A percentile compares a stretch with the other conserved stretches of the same genome.
phyloP scores from a whole-genome alignment of 2,329 filamentous ascomycete genomes.

The Ophiosphaerella narmari region DNA sequence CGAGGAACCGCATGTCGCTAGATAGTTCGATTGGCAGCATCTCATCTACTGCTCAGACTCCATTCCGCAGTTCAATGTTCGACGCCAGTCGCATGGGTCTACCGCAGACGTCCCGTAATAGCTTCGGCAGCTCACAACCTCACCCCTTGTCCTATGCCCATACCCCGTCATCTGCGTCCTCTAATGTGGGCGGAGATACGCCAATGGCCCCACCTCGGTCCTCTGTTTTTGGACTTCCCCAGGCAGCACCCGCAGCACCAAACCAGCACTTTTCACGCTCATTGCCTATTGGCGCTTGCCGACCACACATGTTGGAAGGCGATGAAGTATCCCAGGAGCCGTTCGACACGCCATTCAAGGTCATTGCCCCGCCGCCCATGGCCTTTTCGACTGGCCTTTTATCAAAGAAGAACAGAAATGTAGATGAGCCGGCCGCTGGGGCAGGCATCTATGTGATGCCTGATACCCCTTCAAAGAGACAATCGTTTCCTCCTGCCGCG shows the following conservation, averaged over 20 bases:
- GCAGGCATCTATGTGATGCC: constrained; percentile 72
- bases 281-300: constrained; percentile 68
- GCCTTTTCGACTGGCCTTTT: constrained; percentile 87
- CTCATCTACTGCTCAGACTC: constrained; percentile 69
- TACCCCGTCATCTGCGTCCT: constrained; percentile 83
- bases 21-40: constrained; percentile 75
- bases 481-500: constrained; percentile 69
- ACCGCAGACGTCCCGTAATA: constrained; percentile 28
- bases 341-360: constrained; percentile 80
- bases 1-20: constrained; percentile 73
- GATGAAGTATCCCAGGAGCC: constrained; percentile 55
- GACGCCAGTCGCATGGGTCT: constrained; percentile 34
- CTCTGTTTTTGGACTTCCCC: constrained; percentile 25
- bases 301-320: constrained; percentile 55
- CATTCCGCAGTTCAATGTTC: constrained; percentile 42
- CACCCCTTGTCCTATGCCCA: constrained; percentile 87
- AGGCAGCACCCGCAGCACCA: constrained; percentile 15
- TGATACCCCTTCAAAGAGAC: constrained; percentile 95
- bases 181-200: constrained; percentile 69
- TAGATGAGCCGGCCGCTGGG: constrained; percentile 64
- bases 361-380: constrained; percentile 71
- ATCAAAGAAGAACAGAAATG: constrained; percentile 85
- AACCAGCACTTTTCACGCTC: constrained; percentile 69
- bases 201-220: constrained; percentile 49
- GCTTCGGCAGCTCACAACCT: constrained; percentile 46